Conservation (phyloP, 257 asterid genomes). For the Dorcoceras hygrometricum region DNA sequence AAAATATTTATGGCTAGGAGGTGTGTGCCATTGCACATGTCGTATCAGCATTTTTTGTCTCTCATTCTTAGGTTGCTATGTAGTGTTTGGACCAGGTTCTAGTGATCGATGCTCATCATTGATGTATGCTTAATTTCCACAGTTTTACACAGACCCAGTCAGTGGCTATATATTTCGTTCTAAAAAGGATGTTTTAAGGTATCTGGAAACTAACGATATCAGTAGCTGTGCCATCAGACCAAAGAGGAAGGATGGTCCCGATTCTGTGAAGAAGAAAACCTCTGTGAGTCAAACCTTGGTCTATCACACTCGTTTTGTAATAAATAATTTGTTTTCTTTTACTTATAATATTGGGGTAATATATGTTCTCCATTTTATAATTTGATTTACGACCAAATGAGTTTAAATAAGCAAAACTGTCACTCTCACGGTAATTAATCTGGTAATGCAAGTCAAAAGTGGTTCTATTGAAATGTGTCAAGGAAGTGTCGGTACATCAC, state of each 20-base stretch:
- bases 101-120: neutral
- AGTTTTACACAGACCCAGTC: constrained; percentile 64
- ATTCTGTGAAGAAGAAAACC: constrained; percentile 22
- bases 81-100: neutral
- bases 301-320: constrained; percentile 11
- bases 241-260: constrained; percentile 32
- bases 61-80: neutral
- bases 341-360: neutral
- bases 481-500: neutral
- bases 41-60: constrained; percentile 9
- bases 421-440: neutral
- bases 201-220: constrained; percentile 53
- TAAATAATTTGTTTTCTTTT: constrained; percentile 6
- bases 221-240: constrained; percentile 46
- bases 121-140: constrained; percentile 24
- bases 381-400: neutral
- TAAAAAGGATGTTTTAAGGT: constrained; percentile 60
- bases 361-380: neutral
- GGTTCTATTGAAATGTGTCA: neutral
- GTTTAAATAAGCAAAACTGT: neutral
- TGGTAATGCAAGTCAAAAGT: neutral
- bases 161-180: constrained; percentile 64
- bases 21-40: neutral
- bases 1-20: neutral
- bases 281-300: constrained; percentile 42